A percentile compares a stretch with the other conserved stretches of the same genome.
phyloP scores from a whole-genome alignment of 179 eudicot species.

The Heliamphora ciliata region DNA sequence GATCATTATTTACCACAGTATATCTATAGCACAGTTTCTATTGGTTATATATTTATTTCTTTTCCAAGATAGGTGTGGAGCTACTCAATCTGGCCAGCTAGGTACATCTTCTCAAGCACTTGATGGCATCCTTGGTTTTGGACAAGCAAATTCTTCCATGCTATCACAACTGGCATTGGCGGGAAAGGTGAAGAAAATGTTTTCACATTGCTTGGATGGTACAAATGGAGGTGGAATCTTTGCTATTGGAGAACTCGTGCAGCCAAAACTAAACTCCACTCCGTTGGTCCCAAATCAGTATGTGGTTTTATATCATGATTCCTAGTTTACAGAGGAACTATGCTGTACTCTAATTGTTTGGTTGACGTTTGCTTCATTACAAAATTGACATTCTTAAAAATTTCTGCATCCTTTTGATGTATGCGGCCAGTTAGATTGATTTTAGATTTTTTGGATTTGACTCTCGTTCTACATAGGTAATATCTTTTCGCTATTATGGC shows the following conservation, averaged over 20 bases:
- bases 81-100: slow-evolving; percentile 62
- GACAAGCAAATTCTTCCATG: slow-evolving; percentile 74
- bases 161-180: slow-evolving; percentile 71
- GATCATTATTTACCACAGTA: slow-evolving; percentile 16
- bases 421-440: background rate
- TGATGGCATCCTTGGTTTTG: slow-evolving; percentile 87
- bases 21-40: background rate
- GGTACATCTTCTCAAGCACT: slow-evolving; percentile 51
- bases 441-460: background rate
- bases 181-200: slow-evolving; percentile 57
- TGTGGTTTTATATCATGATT: slow-evolving; percentile 26
- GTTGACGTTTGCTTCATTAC: background rate
- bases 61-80: slow-evolving; percentile 53
- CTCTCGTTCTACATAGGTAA: background rate
- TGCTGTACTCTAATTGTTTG: background rate
- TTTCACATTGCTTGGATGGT: slow-evolving; percentile 78
- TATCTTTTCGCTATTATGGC: background rate
- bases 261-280: slow-evolving; percentile 57
- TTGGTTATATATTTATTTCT: background rate
- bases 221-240: slow-evolving; percentile 72
- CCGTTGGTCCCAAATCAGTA: slow-evolving; percentile 64
- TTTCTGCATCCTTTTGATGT: background rate
- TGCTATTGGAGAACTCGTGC: slow-evolving; percentile 69
- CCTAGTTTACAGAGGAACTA: slow-evolving; percentile 5
- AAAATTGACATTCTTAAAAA: background rate